phyloP scores from a whole-genome alignment of 768 basidiomycete species.

The Russula emetica region DNA sequence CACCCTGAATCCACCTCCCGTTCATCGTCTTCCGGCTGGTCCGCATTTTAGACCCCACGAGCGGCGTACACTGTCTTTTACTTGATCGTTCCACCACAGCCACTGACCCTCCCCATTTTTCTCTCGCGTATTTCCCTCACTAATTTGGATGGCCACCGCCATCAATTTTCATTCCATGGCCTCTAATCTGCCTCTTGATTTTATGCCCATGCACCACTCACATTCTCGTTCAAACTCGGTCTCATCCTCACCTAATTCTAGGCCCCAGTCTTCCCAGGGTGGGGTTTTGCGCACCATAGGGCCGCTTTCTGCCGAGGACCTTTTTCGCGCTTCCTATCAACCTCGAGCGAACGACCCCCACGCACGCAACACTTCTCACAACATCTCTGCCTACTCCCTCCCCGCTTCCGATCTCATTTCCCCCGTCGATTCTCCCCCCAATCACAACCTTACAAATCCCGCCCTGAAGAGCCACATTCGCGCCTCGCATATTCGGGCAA shows the following conservation, averaged over 20 bases:
- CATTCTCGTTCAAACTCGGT: conserved; percentile 79
- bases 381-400: conserved; percentile 42
- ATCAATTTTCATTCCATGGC: conserved; percentile 43
- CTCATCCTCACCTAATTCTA: conserved; percentile 72
- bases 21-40: conserved; percentile 49
- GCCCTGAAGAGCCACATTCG: conserved; percentile 74
- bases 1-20: conserved; percentile 20
- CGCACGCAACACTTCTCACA: conserved; percentile 41
- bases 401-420: conserved; percentile 40
- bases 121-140: conserved; percentile 21
- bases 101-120: conserved; percentile 18
- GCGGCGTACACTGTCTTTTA: conserved; percentile 25
- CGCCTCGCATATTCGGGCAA: conserved; percentile 71
- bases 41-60: conserved; percentile 38
- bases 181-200: conserved; percentile 64
- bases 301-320: conserved; percentile 57
- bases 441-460: conserved; percentile 68
- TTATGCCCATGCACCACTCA: conserved; percentile 54
- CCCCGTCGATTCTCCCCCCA: conserved; percentile 64
- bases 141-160: conserved; percentile 30
- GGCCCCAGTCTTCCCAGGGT: conserved; percentile 77
- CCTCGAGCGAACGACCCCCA: conserved; percentile 45
- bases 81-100: conserved; percentile 23
- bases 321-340: conserved; percentile 65
- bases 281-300: conserved; percentile 49